These are phyloP conservation scores for Fraxinus angustifolia DNA, from an alignment of 305 asterid species.

Conservation along the genomic window DNA sequence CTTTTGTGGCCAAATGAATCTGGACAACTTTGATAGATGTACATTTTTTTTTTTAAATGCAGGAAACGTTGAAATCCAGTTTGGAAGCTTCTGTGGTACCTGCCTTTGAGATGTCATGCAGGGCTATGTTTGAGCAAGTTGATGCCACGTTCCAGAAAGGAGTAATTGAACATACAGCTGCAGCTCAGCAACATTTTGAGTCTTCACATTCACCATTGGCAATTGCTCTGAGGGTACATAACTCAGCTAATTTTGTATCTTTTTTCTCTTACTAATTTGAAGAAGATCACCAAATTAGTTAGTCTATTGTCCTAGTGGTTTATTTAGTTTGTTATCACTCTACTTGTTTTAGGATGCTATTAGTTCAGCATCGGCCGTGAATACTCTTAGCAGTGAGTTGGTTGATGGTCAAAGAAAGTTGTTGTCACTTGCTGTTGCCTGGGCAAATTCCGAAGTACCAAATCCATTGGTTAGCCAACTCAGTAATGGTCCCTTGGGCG, in stretches of 20 bases:
- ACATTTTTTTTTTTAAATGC: neutral
- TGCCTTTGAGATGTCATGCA: slow-evolving; percentile 51
- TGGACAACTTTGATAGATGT: neutral
- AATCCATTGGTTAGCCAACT: slow-evolving; percentile 40
- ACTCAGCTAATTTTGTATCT: neutral
- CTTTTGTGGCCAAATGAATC: neutral
- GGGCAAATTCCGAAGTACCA: slow-evolving; percentile 34
- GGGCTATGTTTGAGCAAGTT: slow-evolving; percentile 55
- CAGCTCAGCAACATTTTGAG: slow-evolving; percentile 42
- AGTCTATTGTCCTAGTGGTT: neutral
- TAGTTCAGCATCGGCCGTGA: slow-evolving; percentile 45
- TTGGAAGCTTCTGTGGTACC: slow-evolving; percentile 52
- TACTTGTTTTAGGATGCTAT: slow-evolving; percentile 38
- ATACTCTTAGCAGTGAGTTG: slow-evolving; percentile 42
- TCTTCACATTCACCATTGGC: slow-evolving; percentile 43
- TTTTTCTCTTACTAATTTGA: neutral
- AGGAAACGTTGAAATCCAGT: slow-evolving; percentile 45
- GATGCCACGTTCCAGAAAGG: slow-evolving; percentile 51
- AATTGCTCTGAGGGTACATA: slow-evolving; percentile 42
- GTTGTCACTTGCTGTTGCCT: slow-evolving; percentile 40
- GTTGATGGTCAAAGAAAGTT: slow-evolving; percentile 49
- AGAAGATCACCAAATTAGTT: neutral
- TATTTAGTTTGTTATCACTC: neutral
- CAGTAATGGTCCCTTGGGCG: slow-evolving; percentile 43
- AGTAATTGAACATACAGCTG: slow-evolving; percentile 36